Evolutionary conservation across 2,329 filamentous ascomycete genomes (phyloP).

Genomic region (Alternaria dauci): DNA sequence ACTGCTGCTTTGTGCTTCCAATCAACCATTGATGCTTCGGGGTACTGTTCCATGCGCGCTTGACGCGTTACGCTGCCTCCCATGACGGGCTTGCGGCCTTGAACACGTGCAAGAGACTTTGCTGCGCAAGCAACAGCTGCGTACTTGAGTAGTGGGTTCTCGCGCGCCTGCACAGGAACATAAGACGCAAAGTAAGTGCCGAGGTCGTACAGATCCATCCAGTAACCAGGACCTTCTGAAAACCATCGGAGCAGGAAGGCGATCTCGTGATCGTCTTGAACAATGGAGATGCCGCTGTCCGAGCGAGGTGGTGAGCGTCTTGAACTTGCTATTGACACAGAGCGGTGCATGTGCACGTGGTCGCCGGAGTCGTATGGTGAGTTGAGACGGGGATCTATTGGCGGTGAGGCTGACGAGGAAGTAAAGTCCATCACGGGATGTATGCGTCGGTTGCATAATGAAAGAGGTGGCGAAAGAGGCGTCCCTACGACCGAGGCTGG

Average conservation of each 20-base stretch:
- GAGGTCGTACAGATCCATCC: conserved; percentile 66
- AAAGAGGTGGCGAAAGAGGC: conserved; percentile 54
- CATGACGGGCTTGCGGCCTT: conserved; percentile 60
- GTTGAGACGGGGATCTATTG: conserved; percentile 47
- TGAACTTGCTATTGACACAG: conserved; percentile 36
- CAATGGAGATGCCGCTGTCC: conserved; percentile 29
- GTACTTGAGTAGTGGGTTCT: conserved; percentile 60
- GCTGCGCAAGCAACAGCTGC: conserved; percentile 69
- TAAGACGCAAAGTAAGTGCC: conserved; percentile 68
- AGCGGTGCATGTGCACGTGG: conserved; percentile 35
- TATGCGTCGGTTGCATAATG: conserved; percentile 59
- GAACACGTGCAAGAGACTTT: conserved; percentile 66
- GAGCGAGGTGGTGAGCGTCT: conserved; percentile 35
- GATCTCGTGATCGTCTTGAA: conserved; percentile 61
- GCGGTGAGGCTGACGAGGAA: conserved; percentile 41
- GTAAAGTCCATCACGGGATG: conserved; percentile 61
- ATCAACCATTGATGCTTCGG: conserved; percentile 58
- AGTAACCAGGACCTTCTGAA: conserved; percentile 66
- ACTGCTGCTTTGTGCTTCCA: conserved; percentile 69
- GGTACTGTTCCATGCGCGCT: conserved; percentile 62
- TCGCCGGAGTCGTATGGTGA: conserved; percentile 43
- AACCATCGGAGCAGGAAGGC: conserved; percentile 69
- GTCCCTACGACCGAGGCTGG: conserved; percentile 41
- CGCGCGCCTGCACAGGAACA: conserved; percentile 64
- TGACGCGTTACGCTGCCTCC: conserved; percentile 59